Percentiles rank a stretch among this genome's conserved stretches.
These are phyloP conservation scores for Paramecium caudatum DNA, from an alignment of 73 alveolate species.

Conservation along the genomic window DNA sequence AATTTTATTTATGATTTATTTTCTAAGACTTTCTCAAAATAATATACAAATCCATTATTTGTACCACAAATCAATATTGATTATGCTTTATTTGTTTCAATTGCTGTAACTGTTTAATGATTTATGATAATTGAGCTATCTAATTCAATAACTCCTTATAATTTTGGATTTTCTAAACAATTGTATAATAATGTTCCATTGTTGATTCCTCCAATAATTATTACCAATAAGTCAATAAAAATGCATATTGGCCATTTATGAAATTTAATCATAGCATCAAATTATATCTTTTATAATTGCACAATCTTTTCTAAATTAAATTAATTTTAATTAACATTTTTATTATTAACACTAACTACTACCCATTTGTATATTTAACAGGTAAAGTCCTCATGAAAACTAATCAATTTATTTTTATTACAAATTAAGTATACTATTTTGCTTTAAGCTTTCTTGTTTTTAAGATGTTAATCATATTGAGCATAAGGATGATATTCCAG, in stretches of 20 bases:
- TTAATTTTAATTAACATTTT: background rate
- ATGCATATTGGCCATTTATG: background rate
- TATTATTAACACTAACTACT: background rate
- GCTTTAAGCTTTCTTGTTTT: background rate
- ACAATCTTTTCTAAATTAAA: background rate
- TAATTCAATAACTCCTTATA: slow-evolving; percentile 10
- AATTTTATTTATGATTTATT: background rate
- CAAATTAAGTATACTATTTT: background rate
- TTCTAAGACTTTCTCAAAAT: background rate
- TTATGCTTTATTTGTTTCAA: background rate
- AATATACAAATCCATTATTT: background rate
- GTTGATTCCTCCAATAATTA: background rate
- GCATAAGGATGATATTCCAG: background rate
- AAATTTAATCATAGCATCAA: slow-evolving; percentile 29
- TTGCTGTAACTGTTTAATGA: background rate
- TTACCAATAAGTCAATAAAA: background rate
- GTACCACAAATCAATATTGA: background rate
- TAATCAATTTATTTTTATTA: background rate
- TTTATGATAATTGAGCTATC: background rate
- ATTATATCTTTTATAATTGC: background rate
- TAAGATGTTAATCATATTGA: background rate
- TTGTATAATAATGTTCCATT: slow-evolving; percentile 4
- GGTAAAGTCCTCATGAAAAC: background rate
- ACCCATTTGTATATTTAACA: background rate
- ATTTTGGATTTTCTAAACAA: background rate